These are phyloP conservation scores for Primulina tabacum DNA, from an alignment of 257 asterid species.

Conservation along the genomic window DNA sequence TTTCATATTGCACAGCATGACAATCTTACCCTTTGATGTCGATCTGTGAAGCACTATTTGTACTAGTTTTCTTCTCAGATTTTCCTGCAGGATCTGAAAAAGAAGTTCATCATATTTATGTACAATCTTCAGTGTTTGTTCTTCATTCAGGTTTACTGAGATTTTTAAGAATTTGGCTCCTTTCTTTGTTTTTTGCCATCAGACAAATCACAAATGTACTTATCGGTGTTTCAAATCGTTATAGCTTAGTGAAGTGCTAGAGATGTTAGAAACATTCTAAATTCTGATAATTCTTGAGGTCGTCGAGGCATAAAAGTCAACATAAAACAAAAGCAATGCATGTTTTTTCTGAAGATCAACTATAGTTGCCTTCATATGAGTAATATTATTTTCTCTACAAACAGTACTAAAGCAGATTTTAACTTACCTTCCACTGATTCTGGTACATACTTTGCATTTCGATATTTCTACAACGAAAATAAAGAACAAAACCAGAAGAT, in stretches of 20 bases:
- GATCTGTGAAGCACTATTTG: constrained; percentile 31
- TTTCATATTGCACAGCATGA: background rate
- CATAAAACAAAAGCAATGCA: too few relatives aligned
- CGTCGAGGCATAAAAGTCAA: too few relatives aligned
- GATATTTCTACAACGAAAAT: constrained; percentile 55
- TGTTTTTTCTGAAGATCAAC: background rate
- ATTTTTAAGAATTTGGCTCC: background rate
- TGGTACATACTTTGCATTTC: constrained; percentile 65
- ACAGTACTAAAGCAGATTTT: background rate
- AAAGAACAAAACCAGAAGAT: background rate
- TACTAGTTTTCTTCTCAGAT: constrained; percentile 42
- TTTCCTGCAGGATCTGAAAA: constrained; percentile 39
- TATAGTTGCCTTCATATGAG: background rate
- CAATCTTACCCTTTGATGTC: constrained; percentile 49
- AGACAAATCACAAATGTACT: background rate
- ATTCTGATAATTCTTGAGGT: background rate
- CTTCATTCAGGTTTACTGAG: background rate
- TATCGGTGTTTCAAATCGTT: background rate
- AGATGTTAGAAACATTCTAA: too few relatives aligned
- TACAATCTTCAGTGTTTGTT: background rate
- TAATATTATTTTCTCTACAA: background rate
- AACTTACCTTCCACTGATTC: constrained; percentile 68
- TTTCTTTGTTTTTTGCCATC: background rate
- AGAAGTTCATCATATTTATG: constrained; percentile 1
- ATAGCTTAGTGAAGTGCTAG: background rate